These are phyloP conservation scores for Aspergillus brasiliensis DNA, from an alignment of 2,329 filamentous ascomycete species.

Conservation along the genomic window DNA sequence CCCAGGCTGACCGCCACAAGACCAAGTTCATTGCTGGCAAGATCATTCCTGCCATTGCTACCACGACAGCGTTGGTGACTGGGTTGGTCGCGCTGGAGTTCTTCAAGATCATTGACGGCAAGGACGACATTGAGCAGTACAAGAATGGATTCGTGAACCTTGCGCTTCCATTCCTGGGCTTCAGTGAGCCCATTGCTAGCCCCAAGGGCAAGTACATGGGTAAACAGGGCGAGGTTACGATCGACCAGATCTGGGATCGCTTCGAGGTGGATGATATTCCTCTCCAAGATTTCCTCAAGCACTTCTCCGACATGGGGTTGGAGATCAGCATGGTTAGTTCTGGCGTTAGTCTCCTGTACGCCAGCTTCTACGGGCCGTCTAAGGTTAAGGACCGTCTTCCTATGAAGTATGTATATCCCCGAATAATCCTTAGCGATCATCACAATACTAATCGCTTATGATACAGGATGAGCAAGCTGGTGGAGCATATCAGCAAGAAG, in stretches of 20 bases:
- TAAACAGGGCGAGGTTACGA: slow-evolving; percentile 71
- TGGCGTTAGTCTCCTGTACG: slow-evolving; percentile 93
- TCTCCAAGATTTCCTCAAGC: slow-evolving; percentile 76
- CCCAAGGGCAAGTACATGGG: slow-evolving; percentile 90
- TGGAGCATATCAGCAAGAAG: slow-evolving; percentile 90
- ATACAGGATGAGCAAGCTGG: slow-evolving; percentile 78
- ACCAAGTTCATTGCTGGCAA: slow-evolving; percentile 99
- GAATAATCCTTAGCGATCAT: not conserved
- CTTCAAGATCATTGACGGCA: slow-evolving; percentile 95
- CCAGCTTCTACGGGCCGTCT: slow-evolving; percentile 83
- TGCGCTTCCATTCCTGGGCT: slow-evolving; percentile 94
- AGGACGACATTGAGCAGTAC: slow-evolving; percentile 96
- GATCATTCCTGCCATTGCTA: slow-evolving; percentile 98
- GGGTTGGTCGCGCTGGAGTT: slow-evolving; percentile 90
- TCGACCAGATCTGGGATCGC: slow-evolving; percentile 98
- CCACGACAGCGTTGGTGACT: slow-evolving; percentile 92
- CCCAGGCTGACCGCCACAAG: slow-evolving; percentile 89
- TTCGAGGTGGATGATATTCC: slow-evolving; percentile 90
- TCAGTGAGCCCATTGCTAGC: slow-evolving; percentile 93
- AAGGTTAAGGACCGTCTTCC: slow-evolving; percentile 79
- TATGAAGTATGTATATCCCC: slow-evolving; percentile 63
- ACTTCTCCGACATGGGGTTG: slow-evolving; percentile 80
- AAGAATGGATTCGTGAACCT: slow-evolving; percentile 99
- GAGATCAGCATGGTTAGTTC: slow-evolving; percentile 91
- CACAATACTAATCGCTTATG: slow-evolving; percentile 30